Conservation (phyloP, 257 asterid genomes). For the Jasminum sambac region DNA sequence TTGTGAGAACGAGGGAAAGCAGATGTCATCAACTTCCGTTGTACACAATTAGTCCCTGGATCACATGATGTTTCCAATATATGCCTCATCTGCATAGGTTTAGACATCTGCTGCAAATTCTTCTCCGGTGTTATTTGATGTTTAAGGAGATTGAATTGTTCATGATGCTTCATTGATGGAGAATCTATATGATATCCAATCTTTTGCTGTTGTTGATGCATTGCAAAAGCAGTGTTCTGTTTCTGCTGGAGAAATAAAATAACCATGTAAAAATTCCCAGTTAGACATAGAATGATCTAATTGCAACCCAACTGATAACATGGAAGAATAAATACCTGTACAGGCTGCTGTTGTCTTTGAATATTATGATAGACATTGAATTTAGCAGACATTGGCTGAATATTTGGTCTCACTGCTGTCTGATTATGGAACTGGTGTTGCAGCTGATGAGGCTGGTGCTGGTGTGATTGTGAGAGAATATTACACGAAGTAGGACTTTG, state of each 20-base stretch:
- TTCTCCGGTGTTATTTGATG: constrained; percentile 25
- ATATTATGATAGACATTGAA: constrained; percentile 23
- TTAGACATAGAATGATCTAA: not conserved
- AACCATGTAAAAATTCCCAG: not conserved
- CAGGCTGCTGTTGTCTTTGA: constrained; percentile 23
- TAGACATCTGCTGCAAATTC: constrained; percentile 4
- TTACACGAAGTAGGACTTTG: constrained; percentile 17
- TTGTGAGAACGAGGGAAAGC: constrained; percentile 32
- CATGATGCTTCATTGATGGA: constrained; percentile 21
- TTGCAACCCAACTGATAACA: not conserved
- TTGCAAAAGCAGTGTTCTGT: not conserved
- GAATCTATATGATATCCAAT: constrained; percentile 23
- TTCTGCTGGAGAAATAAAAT: not conserved
- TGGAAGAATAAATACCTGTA: constrained; percentile 26
- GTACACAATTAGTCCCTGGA: constrained; percentile 11
- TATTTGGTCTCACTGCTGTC: constrained; percentile 15
- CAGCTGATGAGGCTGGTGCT: constrained; percentile 10
- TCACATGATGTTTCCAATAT: constrained; percentile 21
- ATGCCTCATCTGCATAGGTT: not conserved
- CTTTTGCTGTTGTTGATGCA: constrained; percentile 22
- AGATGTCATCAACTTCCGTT: constrained; percentile 23
- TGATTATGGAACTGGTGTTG: constrained; percentile 15
- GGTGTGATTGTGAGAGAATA: constrained; percentile 18
- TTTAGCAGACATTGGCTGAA: constrained; percentile 16
- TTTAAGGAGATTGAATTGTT: constrained; percentile 21